Base-by-base conservation (phyloP, 1,284 basidiomycete genomes). In the Chiua sp. region DNA sequence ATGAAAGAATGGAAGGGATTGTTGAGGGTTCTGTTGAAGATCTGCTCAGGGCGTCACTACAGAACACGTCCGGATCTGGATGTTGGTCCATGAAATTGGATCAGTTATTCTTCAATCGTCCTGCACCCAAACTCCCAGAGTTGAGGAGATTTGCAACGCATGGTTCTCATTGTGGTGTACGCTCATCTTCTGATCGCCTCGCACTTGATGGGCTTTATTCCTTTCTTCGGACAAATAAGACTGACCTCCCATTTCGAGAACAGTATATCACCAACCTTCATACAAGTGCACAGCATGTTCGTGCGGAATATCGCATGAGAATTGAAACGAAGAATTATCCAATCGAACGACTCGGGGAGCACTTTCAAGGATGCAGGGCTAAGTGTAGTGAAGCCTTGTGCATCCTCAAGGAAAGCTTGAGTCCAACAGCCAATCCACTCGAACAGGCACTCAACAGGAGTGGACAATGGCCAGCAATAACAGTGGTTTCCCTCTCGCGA, bases 391-490 rank as follows among this genome's bases (percentile, higher is more conserved):
- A 16, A 1, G n/a, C 20, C 15, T 16, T 61, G 13, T 4, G 5
- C 5, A 23, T 12, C 12, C 18, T 62, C 7, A 32, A n/a, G 33
- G 1, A 23, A 11, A n/a, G 20, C 4, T 18, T 62, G 8, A n/a
- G 57, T 13, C 47, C 56, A 30, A 33, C 12, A 4, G 20, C 1
- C 12, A 16, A 37, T 48, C 33, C 32, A 1, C 5, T n/a, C 3
- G 57, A 50, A 6, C 51, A 58, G 18, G 37, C 47, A 0, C 50
- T 58, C 15, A 1, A 26, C 10, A 51, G 6, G 28, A 23, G 33
- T n/a, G n/a, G 48, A 33, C 57, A 48, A 7, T 73, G 69, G 72
- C 72, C 70, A 8, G 65, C 55, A 15, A 58, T 73, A 12, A 72
- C 72, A 0, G 55, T 55, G 3, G 61, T 64, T 47, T 56, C 63